Base-by-base conservation (phyloP, 2,329 filamentous ascomycete genomes). In the Parastagonospora nodorum region DNA sequence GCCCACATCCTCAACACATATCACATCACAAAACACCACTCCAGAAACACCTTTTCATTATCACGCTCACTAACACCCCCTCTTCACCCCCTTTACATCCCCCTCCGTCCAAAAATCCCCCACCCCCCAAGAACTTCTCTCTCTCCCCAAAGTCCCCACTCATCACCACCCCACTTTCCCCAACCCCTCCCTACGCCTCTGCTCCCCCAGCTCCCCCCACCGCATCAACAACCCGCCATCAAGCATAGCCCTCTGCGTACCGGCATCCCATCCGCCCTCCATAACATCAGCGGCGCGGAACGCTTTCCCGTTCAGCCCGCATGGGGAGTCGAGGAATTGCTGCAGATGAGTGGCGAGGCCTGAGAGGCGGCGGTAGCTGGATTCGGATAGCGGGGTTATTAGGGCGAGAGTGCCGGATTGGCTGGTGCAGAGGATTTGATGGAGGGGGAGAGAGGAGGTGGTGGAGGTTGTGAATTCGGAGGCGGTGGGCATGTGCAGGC, bases 291-390 rank as follows among this genome's bases (percentile, higher is more conserved):
- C 70, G 64, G 84, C 78, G 11, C 94, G 83, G 75, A 93, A 90
- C 0, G 87, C 90, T 48, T 89, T 86, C 2, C 91, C 88, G 73
- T 97, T 97, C 42, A 97, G 79, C 0, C 90, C 91, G 7, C 87
- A 90, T 4, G 88, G 78, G 56, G 92, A 87, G 37, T 90, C 86
- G 7, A 97, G 82, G 0, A 87, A 86, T 30, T 86, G 89, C 8
- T 87, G 81, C 1, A 99, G 80, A 68, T 95, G 92, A 4, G 87
- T 89, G 40, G 92, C 84, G 4, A 99, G 80, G 1, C 90, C 90
- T 4, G 87, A 87, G 3, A 99, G 82, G 0, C 92, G 88, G 1
- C 94, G 88, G 75, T 97, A 97, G 9, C 87, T 81, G 5, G 87
- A 80, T 73, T 97, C 93, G 0, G 86, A 79, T 1, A 97, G 79